A percentile compares a stretch with the other conserved stretches of the same genome.
These are phyloP conservation scores for Globisporangium abappressorium DNA, from an alignment of 352 stramenopile species.

Conservation along the genomic window DNA sequence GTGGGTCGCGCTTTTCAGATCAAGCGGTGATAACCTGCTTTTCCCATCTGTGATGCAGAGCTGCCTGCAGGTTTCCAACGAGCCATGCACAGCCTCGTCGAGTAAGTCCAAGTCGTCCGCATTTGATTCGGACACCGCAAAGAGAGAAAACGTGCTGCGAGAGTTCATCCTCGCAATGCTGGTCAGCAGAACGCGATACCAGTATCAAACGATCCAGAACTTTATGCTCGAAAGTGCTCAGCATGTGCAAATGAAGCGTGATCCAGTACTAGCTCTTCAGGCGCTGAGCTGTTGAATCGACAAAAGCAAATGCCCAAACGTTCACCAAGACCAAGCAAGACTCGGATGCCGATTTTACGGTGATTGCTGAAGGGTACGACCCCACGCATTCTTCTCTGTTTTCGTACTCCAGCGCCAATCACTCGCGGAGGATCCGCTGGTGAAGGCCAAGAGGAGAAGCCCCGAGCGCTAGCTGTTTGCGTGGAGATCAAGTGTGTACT, in stretches of 20 bases:
- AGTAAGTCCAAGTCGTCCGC: background rate
- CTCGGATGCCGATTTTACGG: too few species aligned
- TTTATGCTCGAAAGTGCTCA: background rate
- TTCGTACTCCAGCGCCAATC: background rate
- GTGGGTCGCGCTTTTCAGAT: constrained; percentile 1
- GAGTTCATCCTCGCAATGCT: constrained; percentile 2
- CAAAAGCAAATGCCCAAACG: background rate
- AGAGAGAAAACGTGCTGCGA: background rate
- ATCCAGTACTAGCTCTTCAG: background rate
- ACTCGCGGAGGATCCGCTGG: background rate
- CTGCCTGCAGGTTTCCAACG: constrained; percentile 16
- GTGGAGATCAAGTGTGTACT: background rate
- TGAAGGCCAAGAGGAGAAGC: background rate
- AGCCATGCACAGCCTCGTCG: background rate
- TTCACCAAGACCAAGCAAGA: background rate
- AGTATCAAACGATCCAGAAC: constrained; percentile 5
- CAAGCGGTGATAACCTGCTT: background rate
- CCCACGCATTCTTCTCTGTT: too few species aligned
- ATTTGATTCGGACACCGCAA: background rate
- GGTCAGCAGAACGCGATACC: background rate
- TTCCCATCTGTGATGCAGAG: constrained; percentile 1
- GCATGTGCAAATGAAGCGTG: background rate
- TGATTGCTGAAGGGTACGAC: too few species aligned
- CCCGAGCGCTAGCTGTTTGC: background rate
- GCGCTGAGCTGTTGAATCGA: background rate